Base-by-base conservation (phyloP, 2,329 filamentous ascomycete species). In the Claviceps maximensis region DNA sequence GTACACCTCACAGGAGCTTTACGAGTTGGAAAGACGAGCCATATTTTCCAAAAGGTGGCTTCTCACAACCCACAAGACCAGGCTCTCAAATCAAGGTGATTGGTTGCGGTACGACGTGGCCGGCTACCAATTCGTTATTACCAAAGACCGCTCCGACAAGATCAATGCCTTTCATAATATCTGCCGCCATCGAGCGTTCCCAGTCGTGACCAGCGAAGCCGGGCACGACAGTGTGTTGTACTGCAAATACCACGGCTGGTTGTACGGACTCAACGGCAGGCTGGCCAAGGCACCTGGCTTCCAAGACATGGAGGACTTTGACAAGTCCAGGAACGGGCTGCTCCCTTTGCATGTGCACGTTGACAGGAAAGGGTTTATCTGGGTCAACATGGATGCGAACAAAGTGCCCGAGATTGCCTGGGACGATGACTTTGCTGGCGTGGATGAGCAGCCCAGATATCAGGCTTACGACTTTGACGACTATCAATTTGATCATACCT, bases 201-300 rank as follows among this genome's bases (percentile, higher is more conserved):
- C 78, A 0, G 73, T 83, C 9, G 76, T 80, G 9, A 71, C 69
- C 4, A 70, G 73, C 45, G 70, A 75, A 2, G 65, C 71, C 10
- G 80, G 80, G 3, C 71, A 70, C 44, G 72, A 72, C 48, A 71
- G 66, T 57, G 73, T 82, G 38, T 71, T 83, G 40, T 70, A 74
- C 0, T 83, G 80, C 69, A 75, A 75, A 54, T 83, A 83, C 59
- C 79, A 83, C 59, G 79, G 78, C 44, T 83, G 80, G 79, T 79
- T 76, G 2, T 83, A 82, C 56, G 75, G 78, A 46, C 67, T 79
- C 2, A 71, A 69, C 29, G 80, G 79, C 15, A 74, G 76, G 49
- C 68, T 83, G 2, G 74, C 79, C 27, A 83, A 82, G 62, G 79
- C 80, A 1, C 79, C 79, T 0, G 72, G 75, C 2, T 83, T 80